These are phyloP conservation scores for Puccinia hordei DNA, from an alignment of 1,284 basidiomycete species.

Conservation along the genomic window DNA sequence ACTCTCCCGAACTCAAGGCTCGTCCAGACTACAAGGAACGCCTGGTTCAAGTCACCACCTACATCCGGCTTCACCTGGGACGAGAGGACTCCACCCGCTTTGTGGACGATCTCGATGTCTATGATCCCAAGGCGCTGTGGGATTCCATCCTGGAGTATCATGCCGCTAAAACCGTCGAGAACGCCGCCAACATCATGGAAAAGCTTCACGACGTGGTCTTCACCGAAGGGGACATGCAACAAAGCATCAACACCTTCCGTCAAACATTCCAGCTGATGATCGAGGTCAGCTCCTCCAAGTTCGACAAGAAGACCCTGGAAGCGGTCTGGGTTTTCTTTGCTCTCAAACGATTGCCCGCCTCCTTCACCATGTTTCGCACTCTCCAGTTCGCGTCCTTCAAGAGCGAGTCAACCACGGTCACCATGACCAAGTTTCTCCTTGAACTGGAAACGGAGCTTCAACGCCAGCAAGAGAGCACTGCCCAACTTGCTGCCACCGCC, in stretches of 20 bases:
- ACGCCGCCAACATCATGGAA: not conserved
- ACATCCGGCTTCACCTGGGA: not conserved
- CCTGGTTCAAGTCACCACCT: not conserved
- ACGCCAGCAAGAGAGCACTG: not conserved
- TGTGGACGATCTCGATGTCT: not conserved
- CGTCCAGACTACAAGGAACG: not conserved
- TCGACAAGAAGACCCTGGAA: not conserved
- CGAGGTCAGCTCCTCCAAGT: not conserved
- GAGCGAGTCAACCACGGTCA: too few species aligned
- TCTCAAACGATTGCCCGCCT: not conserved
- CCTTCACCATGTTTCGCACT: not conserved
- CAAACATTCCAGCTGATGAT: not conserved
- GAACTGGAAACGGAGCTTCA: not conserved
- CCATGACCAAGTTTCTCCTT: not conserved
- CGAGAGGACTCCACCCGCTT: not conserved
- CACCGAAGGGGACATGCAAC: not conserved
- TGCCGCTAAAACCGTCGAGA: slow-evolving; percentile 4
- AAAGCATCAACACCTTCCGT: not conserved
- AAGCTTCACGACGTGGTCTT: not conserved
- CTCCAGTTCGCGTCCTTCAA: not conserved
- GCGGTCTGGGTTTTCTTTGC: not conserved
- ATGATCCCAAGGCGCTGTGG: not conserved
- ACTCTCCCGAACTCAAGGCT: not conserved
- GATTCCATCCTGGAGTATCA: not conserved
- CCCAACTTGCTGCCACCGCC: not conserved